These are phyloP conservation scores for Boechera divaricarpa DNA, from an alignment of 345 rosid species.

Conservation along the genomic window DNA sequence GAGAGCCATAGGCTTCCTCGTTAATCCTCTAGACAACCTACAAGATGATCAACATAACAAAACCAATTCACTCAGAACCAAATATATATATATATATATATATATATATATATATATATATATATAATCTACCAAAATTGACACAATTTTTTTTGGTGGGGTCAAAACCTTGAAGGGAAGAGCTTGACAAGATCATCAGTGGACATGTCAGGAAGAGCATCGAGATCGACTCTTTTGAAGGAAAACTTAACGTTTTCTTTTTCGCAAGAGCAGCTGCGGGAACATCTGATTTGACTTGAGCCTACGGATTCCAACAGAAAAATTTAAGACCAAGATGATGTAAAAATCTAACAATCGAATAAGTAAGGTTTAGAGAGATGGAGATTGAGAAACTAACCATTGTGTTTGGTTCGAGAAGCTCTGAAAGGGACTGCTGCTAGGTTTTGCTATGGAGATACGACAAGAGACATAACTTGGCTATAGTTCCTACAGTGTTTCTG, in stretches of 20 bases:
- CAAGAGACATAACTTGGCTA: slow-evolving; percentile 8
- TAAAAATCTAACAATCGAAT: background rate
- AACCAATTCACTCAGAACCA: background rate
- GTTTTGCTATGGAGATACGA: slow-evolving; percentile 18
- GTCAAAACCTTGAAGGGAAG: slow-evolving; percentile 54
- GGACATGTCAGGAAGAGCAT: slow-evolving; percentile 48
- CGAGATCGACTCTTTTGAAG: slow-evolving; percentile 68
- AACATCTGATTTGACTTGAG: slow-evolving; percentile 48
- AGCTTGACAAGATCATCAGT: slow-evolving; percentile 70
- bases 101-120: background rate
- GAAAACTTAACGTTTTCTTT: slow-evolving; percentile 84
- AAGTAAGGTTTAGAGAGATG: background rate
- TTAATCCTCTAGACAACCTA: slow-evolving; percentile 72
- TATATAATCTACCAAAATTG: background rate
- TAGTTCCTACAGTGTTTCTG: background rate
- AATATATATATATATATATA: background rate
- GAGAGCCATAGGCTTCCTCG: slow-evolving; percentile 67
- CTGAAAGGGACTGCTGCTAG: slow-evolving; percentile 3
- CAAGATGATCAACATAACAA: background rate
- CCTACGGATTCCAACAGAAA: slow-evolving; percentile 36
- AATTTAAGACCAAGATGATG: slow-evolving; percentile 50
- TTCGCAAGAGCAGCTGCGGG: slow-evolving; percentile 50
- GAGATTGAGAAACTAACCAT: slow-evolving; percentile 19
- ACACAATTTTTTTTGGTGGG: background rate
- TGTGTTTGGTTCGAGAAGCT: slow-evolving; percentile 52